Percentiles rank a stretch among this genome's conserved stretches.
Conservation (phyloP, 805 yeast species). For the Saccharomycopsis babjevae region DNA sequence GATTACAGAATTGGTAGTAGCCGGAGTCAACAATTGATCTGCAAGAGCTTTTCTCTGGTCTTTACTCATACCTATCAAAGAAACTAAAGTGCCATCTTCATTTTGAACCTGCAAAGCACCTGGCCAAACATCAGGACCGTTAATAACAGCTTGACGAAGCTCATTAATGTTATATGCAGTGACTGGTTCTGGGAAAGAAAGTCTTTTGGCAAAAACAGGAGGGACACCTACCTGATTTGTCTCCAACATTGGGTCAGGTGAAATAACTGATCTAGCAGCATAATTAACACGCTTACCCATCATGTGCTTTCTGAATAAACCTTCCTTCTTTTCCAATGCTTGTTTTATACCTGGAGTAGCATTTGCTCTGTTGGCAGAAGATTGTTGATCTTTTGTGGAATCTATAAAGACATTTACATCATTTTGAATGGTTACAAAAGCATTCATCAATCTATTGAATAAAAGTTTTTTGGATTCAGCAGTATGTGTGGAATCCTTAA, state of each 20-base stretch:
- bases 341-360: slow-evolving; percentile 96
- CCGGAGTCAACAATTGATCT: slow-evolving; percentile 85
- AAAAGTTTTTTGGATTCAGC: slow-evolving; percentile 64
- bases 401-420: slow-evolving; percentile 93
- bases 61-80: slow-evolving; percentile 76
- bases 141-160: slow-evolving; percentile 86
- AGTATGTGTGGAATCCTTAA: slow-evolving; percentile 45
- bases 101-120: slow-evolving; percentile 95
- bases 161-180: slow-evolving; percentile 85
- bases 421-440: slow-evolving; percentile 89
- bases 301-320: slow-evolving; percentile 96
- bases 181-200: slow-evolving; percentile 97
- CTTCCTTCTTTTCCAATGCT: slow-evolving; percentile 96
- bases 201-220: slow-evolving; percentile 91
- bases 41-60: slow-evolving; percentile 96
- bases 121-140: slow-evolving; percentile 98
- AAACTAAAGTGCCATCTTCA: slow-evolving; percentile 81
- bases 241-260: slow-evolving; percentile 97
- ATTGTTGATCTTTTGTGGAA: slow-evolving; percentile 76
- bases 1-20: slow-evolving; percentile 45
- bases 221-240: slow-evolving; percentile 98
- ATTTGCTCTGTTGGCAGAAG: slow-evolving; percentile 46
- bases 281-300: slow-evolving; percentile 99
- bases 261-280: slow-evolving; percentile 97
- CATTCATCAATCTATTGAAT: slow-evolving; percentile 87